phyloP scores from a whole-genome alignment of 495 filamentous ascomycete genomes.

The Xylaria flabelliformis region DNA sequence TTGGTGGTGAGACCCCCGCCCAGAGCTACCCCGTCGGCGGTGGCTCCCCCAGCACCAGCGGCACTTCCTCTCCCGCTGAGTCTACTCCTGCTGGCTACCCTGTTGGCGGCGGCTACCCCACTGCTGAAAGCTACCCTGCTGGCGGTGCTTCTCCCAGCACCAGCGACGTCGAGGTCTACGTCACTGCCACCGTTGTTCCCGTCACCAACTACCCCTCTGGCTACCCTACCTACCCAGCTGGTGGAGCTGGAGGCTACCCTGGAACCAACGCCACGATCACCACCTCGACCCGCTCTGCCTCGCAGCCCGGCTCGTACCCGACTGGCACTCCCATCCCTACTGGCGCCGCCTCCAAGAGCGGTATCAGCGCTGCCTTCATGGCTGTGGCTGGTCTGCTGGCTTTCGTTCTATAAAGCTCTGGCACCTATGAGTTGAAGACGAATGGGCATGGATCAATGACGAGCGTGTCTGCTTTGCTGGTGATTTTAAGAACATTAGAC shows the following conservation, averaged over 20 bases:
- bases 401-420: constrained; percentile 36
- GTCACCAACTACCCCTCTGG: constrained; percentile 25
- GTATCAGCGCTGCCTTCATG: constrained; percentile 40
- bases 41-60: neutral
- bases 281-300: neutral
- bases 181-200: constrained; percentile 32
- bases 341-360: constrained; percentile 36
- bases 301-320: constrained; percentile 17
- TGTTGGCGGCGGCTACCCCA: neutral
- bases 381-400: constrained; percentile 40
- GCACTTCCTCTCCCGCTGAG: neutral
- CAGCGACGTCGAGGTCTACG: constrained; percentile 30
- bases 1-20: neutral
- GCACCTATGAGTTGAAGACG: neutral
- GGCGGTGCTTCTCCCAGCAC: constrained; percentile 34
- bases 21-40: constrained; percentile 7
- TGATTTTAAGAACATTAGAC: constrained; percentile 14
- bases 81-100: neutral
- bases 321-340: constrained; percentile 16
- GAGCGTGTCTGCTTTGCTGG: neutral
- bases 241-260: constrained; percentile 17
- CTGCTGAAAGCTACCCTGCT: constrained; percentile 17
- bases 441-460: constrained; percentile 17
- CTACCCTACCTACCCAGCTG: constrained; percentile 27
- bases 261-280: constrained; percentile 27